Evolutionary conservation across 2,329 filamentous ascomycete genomes (phyloP), one percentile per base, ranked within the genome.

Genomic region (Penicillium decumbens): DNA sequence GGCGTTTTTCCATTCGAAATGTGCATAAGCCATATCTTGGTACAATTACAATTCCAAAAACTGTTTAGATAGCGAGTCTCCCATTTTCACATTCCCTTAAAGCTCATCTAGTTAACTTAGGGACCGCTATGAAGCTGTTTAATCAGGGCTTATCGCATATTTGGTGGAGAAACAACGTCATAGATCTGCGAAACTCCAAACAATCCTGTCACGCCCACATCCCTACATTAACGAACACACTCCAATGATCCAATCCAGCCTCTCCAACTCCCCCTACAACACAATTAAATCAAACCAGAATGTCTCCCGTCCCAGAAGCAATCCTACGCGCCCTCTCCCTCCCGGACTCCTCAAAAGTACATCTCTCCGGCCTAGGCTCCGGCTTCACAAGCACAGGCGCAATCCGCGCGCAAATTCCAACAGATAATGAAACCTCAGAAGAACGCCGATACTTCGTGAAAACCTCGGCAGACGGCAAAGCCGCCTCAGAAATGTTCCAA

Each of bases 301-400:
- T 71, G 68, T 41, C 65, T 3, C 56, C 63, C 37, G 57, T 65
- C 2, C 66, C 69, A 18, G 42, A 42, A 10, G 58, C 72, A 13
- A 68, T 75, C 27, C 58, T 73, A 18, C 60, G 59, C 32, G 69
- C 70, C 25, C 65, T 75, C 29, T 67, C 65, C 18, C 64, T 72
- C 43, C 51, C 50, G 12, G 62, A 69, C 25, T 55, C 65, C 1
- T 62, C 66, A 45, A 67, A 69, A 47, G 59, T 65, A 43, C 66
- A 49, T 18, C 61, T 74, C 41, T 68, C 66, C 23, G 65, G 66
- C 30, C 62, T 72, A 32, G 70, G 71, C 15, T 70, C 69, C 12
- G 73, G 72, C 43, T 76, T 76, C 63, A 70, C 73, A 38, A 71
- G 62, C 51, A 76, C 73, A 43, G 69, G 69, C 38, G 60, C 65